A percentile compares a stretch with the other conserved stretches of the same genome.
phyloP scores from a whole-genome alignment of 306 rosid genomes.

The Pachyrhizus erosus region DNA sequence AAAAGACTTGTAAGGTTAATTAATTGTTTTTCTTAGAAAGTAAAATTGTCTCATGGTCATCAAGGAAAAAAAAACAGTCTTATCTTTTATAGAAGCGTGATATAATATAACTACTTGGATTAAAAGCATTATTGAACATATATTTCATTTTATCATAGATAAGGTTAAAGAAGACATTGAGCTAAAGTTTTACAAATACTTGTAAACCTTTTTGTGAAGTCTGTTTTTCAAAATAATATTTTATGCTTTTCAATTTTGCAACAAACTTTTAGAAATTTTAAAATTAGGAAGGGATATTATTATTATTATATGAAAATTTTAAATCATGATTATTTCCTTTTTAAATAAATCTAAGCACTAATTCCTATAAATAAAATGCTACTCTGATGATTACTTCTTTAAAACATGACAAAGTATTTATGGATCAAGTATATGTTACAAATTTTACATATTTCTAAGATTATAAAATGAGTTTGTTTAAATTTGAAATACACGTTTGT shows the following conservation, averaged over 20 bases:
- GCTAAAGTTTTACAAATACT: not conserved
- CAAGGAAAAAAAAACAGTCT: not conserved
- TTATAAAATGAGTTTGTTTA: too few relatives aligned
- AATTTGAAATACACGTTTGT: too few relatives aligned
- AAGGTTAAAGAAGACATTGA: not conserved
- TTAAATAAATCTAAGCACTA: not conserved
- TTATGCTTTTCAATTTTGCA: not conserved
- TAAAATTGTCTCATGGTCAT: not conserved
- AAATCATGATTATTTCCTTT: not conserved
- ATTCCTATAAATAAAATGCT: not conserved
- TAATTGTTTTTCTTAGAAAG: not conserved
- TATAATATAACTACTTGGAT: not conserved
- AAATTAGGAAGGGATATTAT: not conserved
- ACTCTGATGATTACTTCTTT: not conserved
- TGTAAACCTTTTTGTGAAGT: not conserved
- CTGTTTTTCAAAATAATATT: not conserved
- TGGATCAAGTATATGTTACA: not conserved
- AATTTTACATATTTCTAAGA: not conserved
- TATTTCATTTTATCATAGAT: not conserved
- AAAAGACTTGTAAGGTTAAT: not conserved
- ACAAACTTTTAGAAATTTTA: not conserved
- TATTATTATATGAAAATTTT: not conserved
- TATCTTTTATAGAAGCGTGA: not conserved
- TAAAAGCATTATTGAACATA: too few relatives aligned
- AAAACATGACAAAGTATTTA: not conserved